phyloP scores from a whole-genome alignment of 805 yeast genomes.

The Saturnispora bothae region DNA sequence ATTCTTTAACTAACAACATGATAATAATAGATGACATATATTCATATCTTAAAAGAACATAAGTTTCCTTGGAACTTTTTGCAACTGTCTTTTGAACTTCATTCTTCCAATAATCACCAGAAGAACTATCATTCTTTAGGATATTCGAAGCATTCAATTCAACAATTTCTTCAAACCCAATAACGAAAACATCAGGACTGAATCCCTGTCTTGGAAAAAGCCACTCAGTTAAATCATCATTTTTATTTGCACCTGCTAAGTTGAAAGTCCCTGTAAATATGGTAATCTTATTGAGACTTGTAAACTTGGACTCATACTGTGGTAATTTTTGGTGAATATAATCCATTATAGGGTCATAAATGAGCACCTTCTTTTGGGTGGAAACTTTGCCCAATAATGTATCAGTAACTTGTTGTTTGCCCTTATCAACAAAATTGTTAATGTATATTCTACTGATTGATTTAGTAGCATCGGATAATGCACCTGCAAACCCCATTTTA shows the following conservation, averaged over 20 bases:
- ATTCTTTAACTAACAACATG: constrained; percentile 49
- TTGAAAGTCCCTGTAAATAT: constrained; percentile 82
- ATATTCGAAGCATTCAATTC: constrained; percentile 90
- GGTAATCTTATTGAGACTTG: constrained; percentile 47
- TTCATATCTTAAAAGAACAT: constrained; percentile 61
- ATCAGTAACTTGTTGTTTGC: constrained; percentile 84
- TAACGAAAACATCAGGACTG: constrained; percentile 70
- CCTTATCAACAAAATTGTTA: constrained; percentile 88
- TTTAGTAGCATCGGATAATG: constrained; percentile 93
- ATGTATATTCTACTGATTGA: constrained; percentile 92
- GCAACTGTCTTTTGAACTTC: constrained; percentile 55
- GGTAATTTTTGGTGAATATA: constrained; percentile 59
- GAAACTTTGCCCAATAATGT: constrained; percentile 72
- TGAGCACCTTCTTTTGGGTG: constrained; percentile 55
- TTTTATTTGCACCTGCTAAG: constrained; percentile 59
- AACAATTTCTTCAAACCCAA: constrained; percentile 91
- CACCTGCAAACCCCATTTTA: constrained; percentile 94
- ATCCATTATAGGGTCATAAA: constrained; percentile 85
- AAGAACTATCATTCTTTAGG: constrained; percentile 72
- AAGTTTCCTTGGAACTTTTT: constrained; percentile 28
- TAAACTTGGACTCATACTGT: constrained; percentile 40
- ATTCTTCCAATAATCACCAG: constrained; percentile 70
- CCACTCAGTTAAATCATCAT: constrained; percentile 64
- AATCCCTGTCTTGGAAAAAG: constrained; percentile 58
- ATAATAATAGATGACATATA: constrained; percentile 62